Evolutionary conservation across 2,329 filamentous ascomycete species (phyloP), one percentile per base, ranked within the genome.

Genomic region (Stemphylium lycopersici): DNA sequence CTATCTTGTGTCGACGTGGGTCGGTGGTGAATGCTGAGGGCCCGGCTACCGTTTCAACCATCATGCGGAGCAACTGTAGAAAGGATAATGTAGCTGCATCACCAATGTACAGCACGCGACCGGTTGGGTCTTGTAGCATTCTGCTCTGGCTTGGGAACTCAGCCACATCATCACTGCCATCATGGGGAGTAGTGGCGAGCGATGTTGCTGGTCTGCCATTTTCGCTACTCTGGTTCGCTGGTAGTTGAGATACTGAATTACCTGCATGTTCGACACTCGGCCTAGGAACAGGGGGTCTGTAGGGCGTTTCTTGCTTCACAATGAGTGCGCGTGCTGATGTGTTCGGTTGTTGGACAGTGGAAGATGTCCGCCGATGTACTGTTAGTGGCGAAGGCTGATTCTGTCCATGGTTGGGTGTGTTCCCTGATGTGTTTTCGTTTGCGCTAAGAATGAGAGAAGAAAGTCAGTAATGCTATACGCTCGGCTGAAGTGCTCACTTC

Each of bases 1-100:
- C 77, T 43, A 86, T 81, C 51, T 81, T 83, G 61, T 87, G 83
- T 41, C 83, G 78, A 46, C 78, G 77, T 13, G 83, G 82, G 61
- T 87, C 85, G 45, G 76, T 68, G 1, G 84, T 87, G 61, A 88
- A 88, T 0, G 78, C 72, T 3, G 84, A 87, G 0, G 75, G 67
- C 0, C 85, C 85, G 15, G 77, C 78, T 26, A 79, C 78, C 7
- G 75, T 81, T 58, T 84, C 81, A 4, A 88, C 84, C 60, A 87
- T 81, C 73, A 83, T 82, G 8, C 85, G 82, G 15, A 88, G 80
- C 39, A 85, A 74, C 51, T 87, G 83, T 3, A 88, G 74, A 61
- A 84, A 87, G 0, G 85, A 85, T 5, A 87, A 74, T 0, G 83
- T 84, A 0, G 84, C 84, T 2, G 86, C 84, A 59, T 87, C 83